Evolutionary conservation across 2,329 filamentous ascomycete genomes (phyloP), one percentile per base, ranked within the genome.

Genomic region (Colletotrichum noveboracense): DNA sequence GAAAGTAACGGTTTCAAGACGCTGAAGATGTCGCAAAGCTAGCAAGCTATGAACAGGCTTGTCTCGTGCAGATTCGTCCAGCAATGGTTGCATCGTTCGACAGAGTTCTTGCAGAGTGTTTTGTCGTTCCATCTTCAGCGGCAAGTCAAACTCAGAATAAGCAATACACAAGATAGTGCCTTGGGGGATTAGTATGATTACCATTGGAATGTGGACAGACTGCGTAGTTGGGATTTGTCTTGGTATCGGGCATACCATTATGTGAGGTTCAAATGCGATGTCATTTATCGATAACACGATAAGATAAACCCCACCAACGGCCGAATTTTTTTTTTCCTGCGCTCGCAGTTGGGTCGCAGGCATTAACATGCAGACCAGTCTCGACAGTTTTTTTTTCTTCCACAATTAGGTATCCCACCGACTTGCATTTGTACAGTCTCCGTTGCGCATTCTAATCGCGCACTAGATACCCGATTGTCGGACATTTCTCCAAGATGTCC

Each of bases 401-500:
- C 56, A 64, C 56, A 60, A 38, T 67, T 65, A 65, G 56, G 61
- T 34, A 71, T 70, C n/a, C 64, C 69, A 66, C 28, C 43, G 28
- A 65, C 26, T 62, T 60, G 34, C 24, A 69, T 21, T 48, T 58
- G 48, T 24, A 60, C 9, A 34, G n/a, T 34, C 16, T 10, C 12
- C 13, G 18, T 30, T 52, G 68, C 71, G 48, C 66, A 52, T 73
- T 48, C 70, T 30, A 30, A 34, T 67, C 24, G 36, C 60, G 28
- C 7, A 26, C 24, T 24, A 38, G 30, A 74, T 55, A 74, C 28
- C 58, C 74, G 34, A 55, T 74, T 52, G 30, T 18, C 14, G 74
- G 14, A 26, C 38, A 24, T 62, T 14, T 14, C 18, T 26, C 18
- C 82, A 82, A 79, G 66, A 91, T 91, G 89, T 93, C 93, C 79